Conservation (phyloP, 164 flowering plant species). For the Sextonia rubra region DNA sequence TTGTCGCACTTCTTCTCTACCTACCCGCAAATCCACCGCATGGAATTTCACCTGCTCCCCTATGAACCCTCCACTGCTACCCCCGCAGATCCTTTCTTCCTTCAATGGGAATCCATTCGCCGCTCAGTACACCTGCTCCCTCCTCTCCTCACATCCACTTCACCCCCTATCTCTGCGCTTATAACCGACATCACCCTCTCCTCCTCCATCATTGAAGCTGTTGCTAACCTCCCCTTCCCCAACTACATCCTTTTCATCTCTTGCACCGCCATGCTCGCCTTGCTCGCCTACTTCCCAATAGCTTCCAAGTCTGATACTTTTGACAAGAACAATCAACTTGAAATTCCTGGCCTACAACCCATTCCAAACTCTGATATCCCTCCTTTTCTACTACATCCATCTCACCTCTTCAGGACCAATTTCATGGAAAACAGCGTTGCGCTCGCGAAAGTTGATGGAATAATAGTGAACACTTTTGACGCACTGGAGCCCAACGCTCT, state of each 20-base stretch:
- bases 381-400: conserved; percentile 18
- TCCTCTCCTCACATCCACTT: conserved; percentile 20
- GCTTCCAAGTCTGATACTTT: background rate
- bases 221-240: conserved; percentile 15
- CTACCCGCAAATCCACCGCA: conserved; percentile 14
- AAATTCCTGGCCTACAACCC: conserved; percentile 30
- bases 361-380: conserved; percentile 32
- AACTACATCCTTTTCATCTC: conserved; percentile 32
- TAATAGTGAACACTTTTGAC: conserved; percentile 36
- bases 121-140: conserved; percentile 30
- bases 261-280: conserved; percentile 36
- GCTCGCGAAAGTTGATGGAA: conserved; percentile 23
- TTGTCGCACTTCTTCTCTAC: conserved; percentile 16
- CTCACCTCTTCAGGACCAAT: conserved; percentile 14
- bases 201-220: background rate
- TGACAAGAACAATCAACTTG: background rate
- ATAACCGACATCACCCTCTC: conserved; percentile 16
- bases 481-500: conserved; percentile 34
- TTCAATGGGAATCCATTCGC: conserved; percentile 31
- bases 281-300: conserved; percentile 20
- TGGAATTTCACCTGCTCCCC: conserved; percentile 19
- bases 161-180: conserved; percentile 28
- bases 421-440: conserved; percentile 16
- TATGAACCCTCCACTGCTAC: conserved; percentile 4
- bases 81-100: conserved; percentile 37